Evolutionary conservation across 805 yeast genomes (phyloP).

Genomic region (Pichia phayaonensis): DNA sequence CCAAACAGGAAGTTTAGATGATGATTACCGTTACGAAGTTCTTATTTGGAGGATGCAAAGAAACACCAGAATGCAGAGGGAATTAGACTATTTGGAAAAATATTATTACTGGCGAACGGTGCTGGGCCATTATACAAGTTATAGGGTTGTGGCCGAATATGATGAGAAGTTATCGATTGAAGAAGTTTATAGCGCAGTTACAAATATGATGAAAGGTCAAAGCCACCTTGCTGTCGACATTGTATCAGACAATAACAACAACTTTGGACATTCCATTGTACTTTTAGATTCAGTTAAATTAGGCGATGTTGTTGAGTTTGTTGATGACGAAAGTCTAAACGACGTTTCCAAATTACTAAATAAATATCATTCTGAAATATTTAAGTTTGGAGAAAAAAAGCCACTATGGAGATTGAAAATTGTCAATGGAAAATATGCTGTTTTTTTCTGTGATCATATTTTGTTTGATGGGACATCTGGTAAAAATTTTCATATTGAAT

Average conservation of each 20-base stretch:
- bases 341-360: background rate
- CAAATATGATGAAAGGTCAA: conserved; percentile 6
- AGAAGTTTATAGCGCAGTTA: conserved; percentile 5
- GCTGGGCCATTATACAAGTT: conserved; percentile 1
- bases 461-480: conserved; percentile 32
- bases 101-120: conserved; percentile 11
- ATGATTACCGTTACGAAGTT: no score
- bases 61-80: background rate
- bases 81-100: conserved; percentile 2
- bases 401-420: conserved; percentile 19
- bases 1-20: background rate
- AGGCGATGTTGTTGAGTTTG: conserved; percentile 15
- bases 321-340: conserved; percentile 6
- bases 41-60: no score
- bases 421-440: background rate
- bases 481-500: conserved; percentile 25
- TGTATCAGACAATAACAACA: background rate
- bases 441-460: conserved; percentile 25
- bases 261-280: background rate
- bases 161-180: background rate
- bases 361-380: background rate
- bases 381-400: background rate
- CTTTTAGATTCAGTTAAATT: conserved; percentile 4
- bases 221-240: background rate
- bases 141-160: conserved; percentile 7